Conservation (phyloP, 2,329 filamentous ascomycete genomes). For the Elsinoe batatas region DNA sequence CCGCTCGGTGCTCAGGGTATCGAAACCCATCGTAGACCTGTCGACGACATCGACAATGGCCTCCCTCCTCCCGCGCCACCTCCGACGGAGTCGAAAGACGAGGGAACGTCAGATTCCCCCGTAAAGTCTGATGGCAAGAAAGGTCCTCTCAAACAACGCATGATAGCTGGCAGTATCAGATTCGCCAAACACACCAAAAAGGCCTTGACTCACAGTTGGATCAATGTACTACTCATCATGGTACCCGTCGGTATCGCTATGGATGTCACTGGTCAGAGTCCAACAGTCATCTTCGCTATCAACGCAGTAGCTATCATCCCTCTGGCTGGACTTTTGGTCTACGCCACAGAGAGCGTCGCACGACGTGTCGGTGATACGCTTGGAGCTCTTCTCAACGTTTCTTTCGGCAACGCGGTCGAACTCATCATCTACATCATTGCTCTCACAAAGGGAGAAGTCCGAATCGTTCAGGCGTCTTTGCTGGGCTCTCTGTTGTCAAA, state of each 20-base stretch:
- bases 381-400: conserved; percentile 42
- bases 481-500: conserved; percentile 86
- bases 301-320: conserved; percentile 44
- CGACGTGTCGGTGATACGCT: conserved; percentile 39
- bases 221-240: conserved; percentile 68
- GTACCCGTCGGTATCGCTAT: conserved; percentile 67
- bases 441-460: conserved; percentile 70
- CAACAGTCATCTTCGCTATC: conserved; percentile 40
- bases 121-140: conserved; percentile 32
- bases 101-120: conserved; percentile 45
- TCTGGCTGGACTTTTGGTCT: conserved; percentile 38
- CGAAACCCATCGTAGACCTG: conserved; percentile 21
- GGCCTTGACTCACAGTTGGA: conserved; percentile 61
- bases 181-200: conserved; percentile 47
- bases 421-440: conserved; percentile 58
- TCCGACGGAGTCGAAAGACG: conserved; percentile 38
- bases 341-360: conserved; percentile 42
- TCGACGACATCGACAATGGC: conserved; percentile 22
- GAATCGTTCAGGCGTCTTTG: conserved; percentile 83
- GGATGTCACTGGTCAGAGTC: conserved; percentile 35
- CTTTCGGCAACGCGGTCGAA: conserved; percentile 45
- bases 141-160: conserved; percentile 39
- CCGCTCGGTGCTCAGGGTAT: conserved; percentile 15
- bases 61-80: conserved; percentile 29
- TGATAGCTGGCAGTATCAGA: conserved; percentile 40